Base-by-base conservation (phyloP, 1,284 basidiomycete genomes). In the Anthracocystis setariae region DNA sequence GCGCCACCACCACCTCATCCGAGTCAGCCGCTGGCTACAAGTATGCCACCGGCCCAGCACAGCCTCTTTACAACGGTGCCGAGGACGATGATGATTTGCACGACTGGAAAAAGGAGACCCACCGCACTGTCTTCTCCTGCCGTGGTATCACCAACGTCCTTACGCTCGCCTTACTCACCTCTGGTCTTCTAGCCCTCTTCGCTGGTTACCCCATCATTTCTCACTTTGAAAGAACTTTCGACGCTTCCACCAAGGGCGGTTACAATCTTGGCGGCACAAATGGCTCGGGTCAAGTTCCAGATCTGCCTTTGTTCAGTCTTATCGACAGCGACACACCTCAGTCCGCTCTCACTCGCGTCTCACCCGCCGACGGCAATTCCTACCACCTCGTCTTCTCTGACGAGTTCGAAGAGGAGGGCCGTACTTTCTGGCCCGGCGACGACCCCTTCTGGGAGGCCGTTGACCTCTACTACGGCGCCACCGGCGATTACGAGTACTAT, bases 251-350 rank as follows among this genome's bases (percentile, higher is more conserved):
- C 18, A 64, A 60, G 23, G 59, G 49, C 17, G 73, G 68, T 29
- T 76, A 55, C 62, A 92, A 92, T 76, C 77, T 92, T 18, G 92
- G 91, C 25, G 92, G 91, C 71, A 87, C 74, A 35, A 78, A 78
- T 50, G 76, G 77, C 21, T 74, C 73, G 3, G 77, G 77, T 15
- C 78, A 80, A 58, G 65, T 77, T n/a, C 77, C 78, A 8, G 64
- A 65, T n/a, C 49, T 76, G 24, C 74, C 73, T 1, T 57, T 69
- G 18, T 62, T 58, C 44, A 63, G 47, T 18, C 56, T 78, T 10
- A 58, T 78, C 43, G 76, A 78, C 38, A 24, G 27, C 1, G 78
- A 80, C 33, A 80, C 78, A 1, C 77, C 77, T 1, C 33, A 21
- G 32, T 52, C 58, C 5, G 74, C 73, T 2, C 46, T 62, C 32